Base-by-base conservation (phyloP, 441 rosid species). In the Jatropha multifida region DNA sequence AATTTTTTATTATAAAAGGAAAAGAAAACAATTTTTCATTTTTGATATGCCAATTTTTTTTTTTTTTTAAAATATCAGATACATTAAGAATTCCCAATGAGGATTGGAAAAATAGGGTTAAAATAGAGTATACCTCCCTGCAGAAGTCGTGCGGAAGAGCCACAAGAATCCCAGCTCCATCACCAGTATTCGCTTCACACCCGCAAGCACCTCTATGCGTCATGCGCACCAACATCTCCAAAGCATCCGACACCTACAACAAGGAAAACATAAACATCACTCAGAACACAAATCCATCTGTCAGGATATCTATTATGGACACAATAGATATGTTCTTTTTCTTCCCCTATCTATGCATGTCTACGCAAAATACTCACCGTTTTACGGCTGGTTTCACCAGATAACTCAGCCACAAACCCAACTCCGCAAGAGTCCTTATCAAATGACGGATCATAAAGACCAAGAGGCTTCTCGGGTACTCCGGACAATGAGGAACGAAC, bases 161-260 rank as follows among this genome's bases (percentile, higher is more conserved):
- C 12, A 94, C 97, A 42, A 97, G 96, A 83, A 97, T 91, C n/a
- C 99, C 99, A 78, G 99, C 99, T 40, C 99, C 99, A 66, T 97
- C 99, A 7, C 99, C 99, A 17, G 99, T 97, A 78, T 97, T 97
- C 40, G 93, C 80, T 79, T 97, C 99, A 73, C 99, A 97, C 2
- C 99, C 99, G 79, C 99, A 97, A 68, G 99, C 99, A 13, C 99
- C 99, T 82, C 99, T 90, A 74, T 97, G 99, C n/a, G 97, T 3
- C 99, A 97, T 97, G 74, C 99, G 85, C 49, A 91, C 70, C 89
- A 97, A 81, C 99, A 97, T 97, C 87, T 97, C 99, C 85, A 97
- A 32, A 46, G 98, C 96, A 89, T 97, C 99, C 59, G 92, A 83
- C 73, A 97, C 84, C 99, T 96, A 32, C 7, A 55, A 32, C 75